These are phyloP conservation scores for Vaccinium darrowii DNA, from an alignment of 148 eudicot genomes.

Conservation along the genomic window DNA sequence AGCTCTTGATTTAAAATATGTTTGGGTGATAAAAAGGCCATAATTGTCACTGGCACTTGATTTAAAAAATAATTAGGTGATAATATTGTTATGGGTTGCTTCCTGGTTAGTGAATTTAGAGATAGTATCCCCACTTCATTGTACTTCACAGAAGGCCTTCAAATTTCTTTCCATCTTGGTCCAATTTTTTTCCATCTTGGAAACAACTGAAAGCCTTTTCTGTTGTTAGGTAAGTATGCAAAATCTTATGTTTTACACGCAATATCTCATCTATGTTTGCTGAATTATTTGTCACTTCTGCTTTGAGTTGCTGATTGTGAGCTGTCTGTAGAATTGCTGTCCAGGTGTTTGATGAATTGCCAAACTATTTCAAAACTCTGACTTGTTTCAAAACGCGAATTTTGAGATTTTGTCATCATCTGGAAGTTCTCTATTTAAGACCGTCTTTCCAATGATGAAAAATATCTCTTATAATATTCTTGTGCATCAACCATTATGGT, in stretches of 20 bases:
- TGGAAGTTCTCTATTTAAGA: background rate
- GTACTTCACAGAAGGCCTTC: background rate
- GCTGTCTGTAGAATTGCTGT: background rate
- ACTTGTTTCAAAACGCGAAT: background rate
- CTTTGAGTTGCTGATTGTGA: background rate
- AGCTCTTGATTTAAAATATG: background rate
- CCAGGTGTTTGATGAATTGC: background rate
- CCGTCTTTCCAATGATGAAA: background rate
- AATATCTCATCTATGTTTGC: background rate
- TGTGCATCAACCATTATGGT: slow-evolving; percentile 3
- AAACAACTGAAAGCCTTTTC: background rate
- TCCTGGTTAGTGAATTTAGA: background rate
- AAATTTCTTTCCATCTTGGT: background rate
- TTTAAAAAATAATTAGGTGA: background rate
- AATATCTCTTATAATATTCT: background rate
- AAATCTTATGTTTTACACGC: background rate
- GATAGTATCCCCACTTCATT: background rate
- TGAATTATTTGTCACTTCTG: background rate
- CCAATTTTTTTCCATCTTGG: too few species aligned
- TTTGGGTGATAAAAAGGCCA: background rate
- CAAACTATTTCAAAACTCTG: background rate
- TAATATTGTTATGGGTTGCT: background rate
- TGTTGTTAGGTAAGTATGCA: background rate
- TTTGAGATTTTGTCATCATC: background rate
- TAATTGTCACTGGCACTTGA: slow-evolving; percentile 7